Evolutionary conservation across 768 basidiomycete species (phyloP).

Genomic region (Boletus bicolor): DNA sequence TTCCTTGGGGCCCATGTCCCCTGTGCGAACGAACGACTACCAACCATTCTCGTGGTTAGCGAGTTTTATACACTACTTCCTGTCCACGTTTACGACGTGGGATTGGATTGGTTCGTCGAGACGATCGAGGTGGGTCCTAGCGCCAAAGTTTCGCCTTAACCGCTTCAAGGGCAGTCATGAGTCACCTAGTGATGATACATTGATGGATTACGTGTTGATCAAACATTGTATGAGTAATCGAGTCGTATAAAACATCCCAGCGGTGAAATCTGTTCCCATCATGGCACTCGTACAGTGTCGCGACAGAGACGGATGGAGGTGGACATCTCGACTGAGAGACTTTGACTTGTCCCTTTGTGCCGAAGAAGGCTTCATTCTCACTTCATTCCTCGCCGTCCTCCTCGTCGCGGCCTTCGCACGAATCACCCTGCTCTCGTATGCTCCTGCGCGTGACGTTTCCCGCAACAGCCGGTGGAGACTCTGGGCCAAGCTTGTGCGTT

Average conservation of each 20-base stretch:
- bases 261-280: background rate
- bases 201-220: too few species aligned
- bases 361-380: conserved; percentile 68
- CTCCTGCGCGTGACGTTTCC: conserved; percentile 34
- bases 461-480: conserved; percentile 51
- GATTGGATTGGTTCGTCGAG: too few species aligned
- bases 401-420: conserved; percentile 42
- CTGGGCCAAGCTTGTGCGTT: conserved; percentile 63
- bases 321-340: conserved; percentile 52
- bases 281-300: conserved; percentile 44
- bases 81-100: too few species aligned
- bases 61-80: too few species aligned
- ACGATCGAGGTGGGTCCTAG: too few species aligned
- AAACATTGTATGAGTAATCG: background rate
- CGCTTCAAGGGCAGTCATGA: too few species aligned
- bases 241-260: background rate
- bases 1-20: too few species aligned
- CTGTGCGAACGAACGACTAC: too few species aligned
- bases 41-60: too few species aligned
- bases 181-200: too few species aligned
- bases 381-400: conserved; percentile 47
- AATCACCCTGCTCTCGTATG: conserved; percentile 30
- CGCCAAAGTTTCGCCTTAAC: too few species aligned
- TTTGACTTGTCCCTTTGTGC: conserved; percentile 84
- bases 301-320: conserved; percentile 63